Percentiles rank a stretch among this genome's conserved stretches.
These are phyloP conservation scores for Alternaria consortialis DNA, from an alignment of 2,329 filamentous ascomycete genomes.

Conservation along the genomic window DNA sequence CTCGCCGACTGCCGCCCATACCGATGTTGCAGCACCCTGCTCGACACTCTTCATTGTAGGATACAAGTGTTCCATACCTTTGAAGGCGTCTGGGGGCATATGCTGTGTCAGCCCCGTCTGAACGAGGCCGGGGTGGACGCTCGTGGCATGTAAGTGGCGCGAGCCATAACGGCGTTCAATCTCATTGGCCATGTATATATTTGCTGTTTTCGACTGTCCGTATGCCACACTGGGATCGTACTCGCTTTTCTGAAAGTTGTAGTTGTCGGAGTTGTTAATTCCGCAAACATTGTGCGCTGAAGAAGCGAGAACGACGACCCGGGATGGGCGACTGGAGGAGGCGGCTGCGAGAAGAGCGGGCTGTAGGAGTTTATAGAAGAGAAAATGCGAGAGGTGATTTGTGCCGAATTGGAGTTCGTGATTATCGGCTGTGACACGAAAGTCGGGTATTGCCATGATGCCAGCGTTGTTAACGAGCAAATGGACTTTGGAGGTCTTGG, in stretches of 20 bases:
- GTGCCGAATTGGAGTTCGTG: slow-evolving; percentile 54
- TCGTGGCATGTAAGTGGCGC: slow-evolving; percentile 56
- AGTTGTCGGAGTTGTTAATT: slow-evolving; percentile 51
- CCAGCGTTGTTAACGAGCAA: slow-evolving; percentile 58
- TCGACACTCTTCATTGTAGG: slow-evolving; percentile 34
- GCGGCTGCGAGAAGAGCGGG: slow-evolving; percentile 51
- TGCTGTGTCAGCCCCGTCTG: slow-evolving; percentile 41
- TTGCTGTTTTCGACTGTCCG: slow-evolving; percentile 61
- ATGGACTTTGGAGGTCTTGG: slow-evolving; percentile 36
- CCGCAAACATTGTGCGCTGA: slow-evolving; percentile 52
- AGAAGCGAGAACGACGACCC: slow-evolving; percentile 60
- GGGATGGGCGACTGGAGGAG: slow-evolving; percentile 53
- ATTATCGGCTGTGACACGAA: slow-evolving; percentile 48
- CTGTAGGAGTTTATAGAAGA: slow-evolving; percentile 55
- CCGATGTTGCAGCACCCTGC: slow-evolving; percentile 61
- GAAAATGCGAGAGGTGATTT: slow-evolving; percentile 60
- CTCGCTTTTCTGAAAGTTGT: slow-evolving; percentile 45
- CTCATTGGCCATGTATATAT: slow-evolving; percentile 61
- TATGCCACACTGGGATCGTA: slow-evolving; percentile 56
- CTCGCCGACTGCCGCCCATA: slow-evolving; percentile 56
- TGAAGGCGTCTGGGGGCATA: slow-evolving; percentile 3
- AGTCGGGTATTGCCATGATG: slow-evolving; percentile 53
- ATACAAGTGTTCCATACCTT: slow-evolving; percentile 6
- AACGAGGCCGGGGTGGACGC: slow-evolving; percentile 61
- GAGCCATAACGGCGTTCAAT: slow-evolving; percentile 59